phyloP scores from a whole-genome alignment of 805 yeast species.

The Lachancea meyersii region DNA sequence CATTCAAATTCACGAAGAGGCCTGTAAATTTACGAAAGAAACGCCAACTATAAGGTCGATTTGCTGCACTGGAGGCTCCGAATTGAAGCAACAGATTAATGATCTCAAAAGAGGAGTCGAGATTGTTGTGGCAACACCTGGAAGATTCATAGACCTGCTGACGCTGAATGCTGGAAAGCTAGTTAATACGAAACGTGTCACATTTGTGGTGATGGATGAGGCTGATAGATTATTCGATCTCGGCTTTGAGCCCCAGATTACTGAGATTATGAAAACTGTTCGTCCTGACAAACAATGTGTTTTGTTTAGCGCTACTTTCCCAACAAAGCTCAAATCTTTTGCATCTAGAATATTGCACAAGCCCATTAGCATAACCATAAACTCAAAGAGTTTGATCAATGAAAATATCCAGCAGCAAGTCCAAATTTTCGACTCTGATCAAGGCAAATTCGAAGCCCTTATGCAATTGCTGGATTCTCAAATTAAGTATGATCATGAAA shows the following conservation, averaged over 20 bases:
- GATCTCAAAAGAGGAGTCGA: conserved; percentile 72
- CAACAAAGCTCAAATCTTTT: conserved; percentile 65
- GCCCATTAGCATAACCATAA: conserved; percentile 75
- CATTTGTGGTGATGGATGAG: conserved; percentile 87
- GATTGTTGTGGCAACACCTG: conserved; percentile 89
- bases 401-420: conserved; percentile 71
- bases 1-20: conserved; percentile 68
- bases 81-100: conserved; percentile 74
- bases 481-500: conserved; percentile 7
- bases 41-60: conserved; percentile 44
- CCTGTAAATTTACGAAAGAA: conserved; percentile 44
- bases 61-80: conserved; percentile 90
- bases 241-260: conserved; percentile 96
- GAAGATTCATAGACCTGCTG: conserved; percentile 81
- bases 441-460: conserved; percentile 51
- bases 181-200: conserved; percentile 53
- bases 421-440: conserved; percentile 47
- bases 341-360: conserved; percentile 57
- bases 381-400: conserved; percentile 74
- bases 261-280: conserved; percentile 65
- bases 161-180: conserved; percentile 79
- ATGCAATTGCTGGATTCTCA: conserved; percentile 48
- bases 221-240: conserved; percentile 95
- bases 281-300: conserved; percentile 87
- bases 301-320: conserved; percentile 91